phyloP scores from a whole-genome alignment of 2,329 filamentous ascomycete species.

The Penicillium sp. region DNA sequence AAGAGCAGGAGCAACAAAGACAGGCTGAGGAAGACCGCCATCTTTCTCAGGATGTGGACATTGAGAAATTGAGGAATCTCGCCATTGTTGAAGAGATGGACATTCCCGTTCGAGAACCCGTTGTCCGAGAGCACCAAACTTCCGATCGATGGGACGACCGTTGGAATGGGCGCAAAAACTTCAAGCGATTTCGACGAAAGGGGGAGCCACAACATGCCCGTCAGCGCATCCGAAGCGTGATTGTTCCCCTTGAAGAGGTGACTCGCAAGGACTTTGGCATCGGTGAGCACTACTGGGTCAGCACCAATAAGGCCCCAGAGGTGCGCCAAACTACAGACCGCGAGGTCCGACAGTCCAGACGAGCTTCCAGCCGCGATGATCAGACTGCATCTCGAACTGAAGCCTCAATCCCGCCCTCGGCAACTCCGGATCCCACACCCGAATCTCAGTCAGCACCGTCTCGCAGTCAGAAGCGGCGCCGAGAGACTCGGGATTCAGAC shows the following conservation, averaged over 20 bases:
- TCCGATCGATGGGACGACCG: slow-evolving; percentile 75
- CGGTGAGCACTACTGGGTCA: slow-evolving; percentile 73
- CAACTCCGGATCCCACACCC: slow-evolving; percentile 23
- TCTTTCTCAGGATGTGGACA: slow-evolving; percentile 60
- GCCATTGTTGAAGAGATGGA: slow-evolving; percentile 78
- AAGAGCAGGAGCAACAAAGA: slow-evolving; percentile 44
- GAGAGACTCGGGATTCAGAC: slow-evolving; percentile 50
- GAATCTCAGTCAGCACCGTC: slow-evolving; percentile 17
- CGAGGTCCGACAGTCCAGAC: slow-evolving; percentile 13
- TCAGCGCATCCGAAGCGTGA: slow-evolving; percentile 56
- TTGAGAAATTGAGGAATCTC: slow-evolving; percentile 71
- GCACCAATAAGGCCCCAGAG: slow-evolving; percentile 33
- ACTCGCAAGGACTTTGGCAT: slow-evolving; percentile 71
- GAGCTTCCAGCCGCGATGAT: slow-evolving; percentile 4
- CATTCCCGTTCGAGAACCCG: slow-evolving; percentile 47
- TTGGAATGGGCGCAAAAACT: slow-evolving; percentile 96
- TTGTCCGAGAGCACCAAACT: slow-evolving; percentile 39
- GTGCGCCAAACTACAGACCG: slow-evolving; percentile 24
- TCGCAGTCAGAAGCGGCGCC: slow-evolving; percentile 36
- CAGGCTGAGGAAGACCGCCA: slow-evolving; percentile 57
- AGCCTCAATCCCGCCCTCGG: slow-evolving; percentile 10
- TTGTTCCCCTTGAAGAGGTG: slow-evolving; percentile 72
- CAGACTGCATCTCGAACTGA: slow-evolving; percentile 11
- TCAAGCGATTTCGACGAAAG: slow-evolving; percentile 73
- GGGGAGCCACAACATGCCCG: slow-evolving; percentile 37